A percentile compares a stretch with the other conserved stretches of the same genome.
Conservation (phyloP, 208 protist species). For the Wallacemonas rigidus region DNA sequence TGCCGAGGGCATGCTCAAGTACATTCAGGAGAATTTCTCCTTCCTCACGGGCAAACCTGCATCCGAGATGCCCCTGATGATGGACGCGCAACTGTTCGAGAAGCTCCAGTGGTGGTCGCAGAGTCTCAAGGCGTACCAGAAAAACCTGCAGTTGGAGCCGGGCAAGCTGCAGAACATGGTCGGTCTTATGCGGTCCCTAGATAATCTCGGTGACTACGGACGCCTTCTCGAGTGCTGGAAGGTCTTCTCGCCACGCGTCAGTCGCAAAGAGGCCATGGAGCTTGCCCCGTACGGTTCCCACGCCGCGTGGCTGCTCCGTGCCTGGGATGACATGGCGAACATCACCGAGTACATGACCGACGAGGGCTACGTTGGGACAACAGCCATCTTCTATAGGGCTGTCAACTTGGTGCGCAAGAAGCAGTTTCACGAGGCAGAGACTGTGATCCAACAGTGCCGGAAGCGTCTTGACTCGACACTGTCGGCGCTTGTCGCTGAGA, state of each 20-base stretch:
- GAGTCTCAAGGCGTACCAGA: constrained; percentile 89
- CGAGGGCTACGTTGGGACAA: constrained; percentile 89
- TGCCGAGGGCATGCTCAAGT: constrained; percentile 96
- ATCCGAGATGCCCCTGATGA: constrained; percentile 77
- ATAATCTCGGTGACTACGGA: constrained; percentile 96
- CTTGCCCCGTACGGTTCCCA: constrained; percentile 94
- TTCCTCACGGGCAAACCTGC: constrained; percentile 71
- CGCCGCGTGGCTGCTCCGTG: constrained; percentile 95
- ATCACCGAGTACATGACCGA: constrained; percentile 90
- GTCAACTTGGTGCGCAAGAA: constrained; percentile 73
- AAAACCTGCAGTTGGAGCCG: constrained; percentile 78
- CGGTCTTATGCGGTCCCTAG: constrained; percentile 97
- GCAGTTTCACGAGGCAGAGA: constrained; percentile 83
- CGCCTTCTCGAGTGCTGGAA: constrained; percentile 84
- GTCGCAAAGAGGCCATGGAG: constrained; percentile 72
- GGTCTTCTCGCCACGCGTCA: constrained; percentile 55
- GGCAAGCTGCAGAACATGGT: constrained; percentile 89
- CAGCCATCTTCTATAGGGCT: constrained; percentile 92
- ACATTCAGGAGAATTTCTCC: constrained; percentile 92
- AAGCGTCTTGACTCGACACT: constrained; percentile 94
- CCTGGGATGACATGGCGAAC: constrained; percentile 93
- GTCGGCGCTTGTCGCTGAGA: constrained; percentile 96
- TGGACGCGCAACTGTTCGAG: constrained; percentile 91
- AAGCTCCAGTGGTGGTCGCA: constrained; percentile 99
- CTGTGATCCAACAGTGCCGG: constrained; percentile 84